Evolutionary conservation across 495 filamentous ascomycete genomes (phyloP).

Genomic region (Glutinoglossum americanum): DNA sequence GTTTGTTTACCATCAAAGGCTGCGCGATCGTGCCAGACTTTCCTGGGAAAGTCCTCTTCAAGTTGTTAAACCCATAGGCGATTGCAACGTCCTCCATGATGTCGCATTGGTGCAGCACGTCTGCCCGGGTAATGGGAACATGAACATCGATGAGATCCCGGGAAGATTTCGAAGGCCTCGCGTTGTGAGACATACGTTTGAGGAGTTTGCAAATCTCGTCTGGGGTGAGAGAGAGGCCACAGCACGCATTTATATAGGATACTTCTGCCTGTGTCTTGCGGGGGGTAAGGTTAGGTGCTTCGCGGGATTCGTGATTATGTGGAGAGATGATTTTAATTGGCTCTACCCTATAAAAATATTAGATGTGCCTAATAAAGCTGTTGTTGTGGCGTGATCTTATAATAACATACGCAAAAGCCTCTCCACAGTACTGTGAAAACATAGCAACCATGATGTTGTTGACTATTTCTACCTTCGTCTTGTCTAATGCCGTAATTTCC

Average conservation of each 20-base stretch:
- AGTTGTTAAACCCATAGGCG: slow-evolving; percentile 87
- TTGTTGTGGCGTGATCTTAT: not conserved
- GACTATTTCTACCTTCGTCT: slow-evolving; percentile 91
- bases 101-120: slow-evolving; percentile 89
- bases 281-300: slow-evolving; percentile 57
- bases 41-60: slow-evolving; percentile 64
- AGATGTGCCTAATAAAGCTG: not conserved
- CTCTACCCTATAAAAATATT: slow-evolving; percentile 36
- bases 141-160: slow-evolving; percentile 51
- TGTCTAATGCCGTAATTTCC: slow-evolving; percentile 90
- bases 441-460: slow-evolving; percentile 87
- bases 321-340: slow-evolving; percentile 76
- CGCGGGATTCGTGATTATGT: slow-evolving; percentile 65
- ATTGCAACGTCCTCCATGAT: slow-evolving; percentile 98
- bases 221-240: slow-evolving; percentile 53
- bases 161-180: slow-evolving; percentile 43
- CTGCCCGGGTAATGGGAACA: slow-evolving; percentile 73
- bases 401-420: slow-evolving; percentile 49
- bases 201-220: slow-evolving; percentile 53
- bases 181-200: slow-evolving; percentile 65
- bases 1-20: slow-evolving; percentile 81
- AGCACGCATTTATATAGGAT: slow-evolving; percentile 81
- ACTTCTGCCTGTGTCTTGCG: slow-evolving; percentile 62
- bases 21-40: slow-evolving; percentile 68
- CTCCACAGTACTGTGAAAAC: slow-evolving; percentile 82